These are phyloP conservation scores for Phlebiopsis flavidoalba DNA, from an alignment of 768 basidiomycete genomes.

Conservation along the genomic window DNA sequence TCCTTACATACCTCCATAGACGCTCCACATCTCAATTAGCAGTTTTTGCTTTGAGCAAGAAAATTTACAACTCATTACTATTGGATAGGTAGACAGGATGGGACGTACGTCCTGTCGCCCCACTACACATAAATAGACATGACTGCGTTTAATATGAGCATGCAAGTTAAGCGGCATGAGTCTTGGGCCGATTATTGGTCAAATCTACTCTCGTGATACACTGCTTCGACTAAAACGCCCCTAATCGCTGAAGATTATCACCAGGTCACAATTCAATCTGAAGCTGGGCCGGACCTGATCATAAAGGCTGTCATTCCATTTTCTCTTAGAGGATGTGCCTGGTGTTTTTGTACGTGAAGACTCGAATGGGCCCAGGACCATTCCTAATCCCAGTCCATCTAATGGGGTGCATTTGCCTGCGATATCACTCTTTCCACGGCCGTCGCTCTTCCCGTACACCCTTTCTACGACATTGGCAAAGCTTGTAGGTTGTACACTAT, in stretches of 20 bases:
- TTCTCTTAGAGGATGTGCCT: conserved; percentile 56
- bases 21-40: too few relatives aligned
- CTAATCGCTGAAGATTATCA: conserved; percentile 33
- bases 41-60: too few relatives aligned
- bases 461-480: conserved; percentile 57
- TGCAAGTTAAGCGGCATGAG: conserved; percentile 60
- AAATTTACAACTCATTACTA: too few relatives aligned
- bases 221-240: conserved; percentile 33
- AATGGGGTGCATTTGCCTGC: conserved; percentile 56
- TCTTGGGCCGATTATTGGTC: conserved; percentile 62
- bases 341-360: conserved; percentile 55
- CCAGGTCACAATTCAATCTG: conserved; percentile 54
- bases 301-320: conserved; percentile 59
- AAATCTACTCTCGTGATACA: conserved; percentile 46
- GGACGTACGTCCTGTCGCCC: too few relatives aligned
- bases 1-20: too few relatives aligned
- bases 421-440: conserved; percentile 58
- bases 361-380: conserved; percentile 57
- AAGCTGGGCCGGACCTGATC: conserved; percentile 50
- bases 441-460: conserved; percentile 58
- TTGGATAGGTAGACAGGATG: too few relatives aligned
- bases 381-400: conserved; percentile 49
- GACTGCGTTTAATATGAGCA: background rate
- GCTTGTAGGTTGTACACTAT: too few relatives aligned
- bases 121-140: background rate